Evolutionary conservation across 331 rosid species (phyloP).

Genomic region (Quercus phellos): DNA sequence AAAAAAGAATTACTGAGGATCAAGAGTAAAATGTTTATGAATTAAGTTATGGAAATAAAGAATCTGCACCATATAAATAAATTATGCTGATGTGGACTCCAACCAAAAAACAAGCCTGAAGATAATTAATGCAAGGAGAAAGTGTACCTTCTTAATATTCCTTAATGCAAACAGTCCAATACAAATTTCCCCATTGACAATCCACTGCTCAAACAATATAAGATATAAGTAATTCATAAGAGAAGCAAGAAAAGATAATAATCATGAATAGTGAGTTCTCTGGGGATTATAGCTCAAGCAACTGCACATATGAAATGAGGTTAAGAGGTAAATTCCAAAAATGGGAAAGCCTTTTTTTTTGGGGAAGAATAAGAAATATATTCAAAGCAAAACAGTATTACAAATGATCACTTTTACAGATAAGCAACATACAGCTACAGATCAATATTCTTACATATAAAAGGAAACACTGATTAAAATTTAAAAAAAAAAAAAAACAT

Average conservation of each 20-base stretch:
- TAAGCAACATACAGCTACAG: no score
- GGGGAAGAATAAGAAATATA: no score
- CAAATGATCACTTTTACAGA: no score
- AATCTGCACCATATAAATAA: neutral
- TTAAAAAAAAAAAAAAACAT: no score
- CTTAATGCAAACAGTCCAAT: conserved; percentile 90
- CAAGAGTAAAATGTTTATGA: neutral
- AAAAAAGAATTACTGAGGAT: neutral
- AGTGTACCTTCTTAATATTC: conserved; percentile 82
- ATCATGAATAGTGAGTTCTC: neutral
- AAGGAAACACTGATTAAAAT: no score
- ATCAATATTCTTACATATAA: no score
- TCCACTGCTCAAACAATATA: conserved; percentile 64
- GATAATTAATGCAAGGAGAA: conserved; percentile 15
- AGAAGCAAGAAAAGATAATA: neutral
- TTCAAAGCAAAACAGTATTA: no score
- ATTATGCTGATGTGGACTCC: neutral
- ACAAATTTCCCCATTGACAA: conserved; percentile 99
- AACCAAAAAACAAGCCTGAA: conserved; percentile 17
- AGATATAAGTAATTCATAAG: conserved; percentile 17
- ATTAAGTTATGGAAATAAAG: neutral
- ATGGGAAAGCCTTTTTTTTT: neutral
- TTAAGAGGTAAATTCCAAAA: neutral
- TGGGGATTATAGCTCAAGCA: neutral
- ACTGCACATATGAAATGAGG: conserved; percentile 9